Evolutionary conservation across 805 yeast species (phyloP).

Genomic region (Yarrowia sp.): DNA sequence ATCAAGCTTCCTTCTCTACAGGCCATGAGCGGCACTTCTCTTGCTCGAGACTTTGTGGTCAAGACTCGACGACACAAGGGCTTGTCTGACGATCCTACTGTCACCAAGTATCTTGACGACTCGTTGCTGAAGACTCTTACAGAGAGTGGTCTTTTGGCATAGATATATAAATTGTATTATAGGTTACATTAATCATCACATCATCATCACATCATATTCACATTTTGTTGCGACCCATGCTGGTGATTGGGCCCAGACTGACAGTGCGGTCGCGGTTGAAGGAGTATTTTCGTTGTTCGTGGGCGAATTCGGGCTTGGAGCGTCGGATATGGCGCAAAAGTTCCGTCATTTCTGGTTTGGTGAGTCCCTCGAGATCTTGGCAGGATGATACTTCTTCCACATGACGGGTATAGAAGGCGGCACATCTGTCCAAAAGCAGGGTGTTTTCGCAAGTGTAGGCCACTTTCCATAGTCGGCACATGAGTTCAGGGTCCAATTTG

Average conservation of each 20-base stretch:
- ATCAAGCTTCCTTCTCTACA: constrained; percentile 63
- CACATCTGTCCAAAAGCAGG: neutral
- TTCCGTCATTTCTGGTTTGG: neutral
- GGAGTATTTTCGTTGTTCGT: neutral
- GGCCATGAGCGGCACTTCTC: constrained; percentile 64
- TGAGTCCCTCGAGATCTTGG: neutral
- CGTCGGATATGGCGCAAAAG: neutral
- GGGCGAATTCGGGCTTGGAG: neutral
- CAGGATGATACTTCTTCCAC: neutral
- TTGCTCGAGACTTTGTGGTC: constrained; percentile 84
- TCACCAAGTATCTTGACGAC: constrained; percentile 63
- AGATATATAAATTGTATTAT: constrained; percentile 16
- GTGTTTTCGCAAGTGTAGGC: neutral
- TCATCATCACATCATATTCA: neutral
- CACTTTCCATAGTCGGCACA: neutral
- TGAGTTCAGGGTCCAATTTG: neutral
- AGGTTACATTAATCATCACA: neutral
- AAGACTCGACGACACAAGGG: constrained; percentile 91
- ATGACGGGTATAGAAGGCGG: neutral
- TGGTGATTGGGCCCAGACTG: neutral
- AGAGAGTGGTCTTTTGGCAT: constrained; percentile 45
- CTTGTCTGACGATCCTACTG: constrained; percentile 63
- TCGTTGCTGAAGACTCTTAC: constrained; percentile 53
- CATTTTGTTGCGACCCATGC: neutral
- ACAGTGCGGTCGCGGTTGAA: neutral